phyloP scores from a whole-genome alignment of 192 early-diverging fungal genomes.

The Umbelopsis sp. region DNA sequence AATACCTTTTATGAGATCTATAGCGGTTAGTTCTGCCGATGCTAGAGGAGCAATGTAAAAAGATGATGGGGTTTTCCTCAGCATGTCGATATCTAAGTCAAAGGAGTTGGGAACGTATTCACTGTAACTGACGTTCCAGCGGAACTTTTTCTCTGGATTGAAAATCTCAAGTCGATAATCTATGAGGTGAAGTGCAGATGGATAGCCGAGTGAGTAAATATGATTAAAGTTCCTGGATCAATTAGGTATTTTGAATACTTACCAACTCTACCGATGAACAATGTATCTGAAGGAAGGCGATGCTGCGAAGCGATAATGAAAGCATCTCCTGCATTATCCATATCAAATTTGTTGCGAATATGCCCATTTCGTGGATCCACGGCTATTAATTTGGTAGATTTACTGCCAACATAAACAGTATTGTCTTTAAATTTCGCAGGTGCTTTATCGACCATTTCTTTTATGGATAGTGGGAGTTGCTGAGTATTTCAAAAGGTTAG shows the following conservation, averaged over 20 bases:
- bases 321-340: conserved; percentile 31
- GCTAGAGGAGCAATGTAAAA: conserved; percentile 42
- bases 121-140: conserved; percentile 39
- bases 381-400: conserved; percentile 66
- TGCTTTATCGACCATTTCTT: conserved; percentile 65
- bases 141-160: conserved; percentile 38
- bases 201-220: too few relatives aligned
- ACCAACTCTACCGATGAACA: conserved; percentile 44
- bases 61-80: conserved; percentile 23
- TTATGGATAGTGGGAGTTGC: conserved; percentile 70
- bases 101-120: conserved; percentile 46
- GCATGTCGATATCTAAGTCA: conserved; percentile 25
- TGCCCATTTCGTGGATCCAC: conserved; percentile 69
- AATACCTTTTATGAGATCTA: conserved; percentile 31
- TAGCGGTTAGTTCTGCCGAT: conserved; percentile 34
- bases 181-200: not conserved
- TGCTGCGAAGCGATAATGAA: conserved; percentile 22
- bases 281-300: conserved; percentile 35
- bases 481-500: conserved; percentile 21
- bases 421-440: conserved; percentile 55
- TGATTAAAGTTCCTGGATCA: too few relatives aligned
- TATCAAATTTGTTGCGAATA: conserved; percentile 61
- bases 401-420: conserved; percentile 67
- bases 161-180: conserved; percentile 65
- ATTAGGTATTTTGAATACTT: conserved; percentile 1